These are phyloP conservation scores for Geoglossum cookeanum DNA, from an alignment of 2,329 filamentous ascomycete genomes.

Conservation along the genomic window DNA sequence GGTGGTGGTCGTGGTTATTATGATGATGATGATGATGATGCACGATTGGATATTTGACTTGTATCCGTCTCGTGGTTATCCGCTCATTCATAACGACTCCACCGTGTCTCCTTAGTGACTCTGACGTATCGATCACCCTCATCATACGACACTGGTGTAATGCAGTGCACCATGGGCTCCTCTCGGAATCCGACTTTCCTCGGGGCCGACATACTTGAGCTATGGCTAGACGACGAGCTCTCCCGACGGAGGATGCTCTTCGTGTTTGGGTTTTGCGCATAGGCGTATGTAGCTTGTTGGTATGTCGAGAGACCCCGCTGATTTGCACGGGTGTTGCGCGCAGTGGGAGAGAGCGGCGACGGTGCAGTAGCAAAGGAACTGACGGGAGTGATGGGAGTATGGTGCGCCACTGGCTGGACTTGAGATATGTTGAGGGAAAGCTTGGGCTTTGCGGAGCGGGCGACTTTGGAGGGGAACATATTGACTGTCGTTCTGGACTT, in stretches of 20 bases:
- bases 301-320: slow-evolving; percentile 22
- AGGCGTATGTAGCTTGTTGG: slow-evolving; percentile 22
- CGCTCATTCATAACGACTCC: neutral
- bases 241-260: slow-evolving; percentile 23
- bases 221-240: neutral
- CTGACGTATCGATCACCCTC: neutral
- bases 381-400: slow-evolving; percentile 16
- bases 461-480: slow-evolving; percentile 12
- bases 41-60: too few species aligned
- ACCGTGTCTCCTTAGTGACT: neutral
- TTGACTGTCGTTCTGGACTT: neutral
- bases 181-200: slow-evolving; percentile 1
- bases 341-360: slow-evolving; percentile 23
- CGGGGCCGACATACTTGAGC: neutral
- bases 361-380: slow-evolving; percentile 20
- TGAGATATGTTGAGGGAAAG: slow-evolving; percentile 26
- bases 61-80: neutral
- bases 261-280: slow-evolving; percentile 24
- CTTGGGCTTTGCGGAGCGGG: slow-evolving; percentile 25
- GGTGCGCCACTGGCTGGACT: neutral
- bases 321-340: slow-evolving; percentile 20
- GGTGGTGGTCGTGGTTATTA: too few species aligned
- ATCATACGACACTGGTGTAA: neutral
- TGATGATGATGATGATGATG: too few species aligned
- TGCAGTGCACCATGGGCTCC: slow-evolving; percentile 1